Base-by-base conservation (phyloP, 306 rosid genomes). In the Vigna nakashimae region DNA sequence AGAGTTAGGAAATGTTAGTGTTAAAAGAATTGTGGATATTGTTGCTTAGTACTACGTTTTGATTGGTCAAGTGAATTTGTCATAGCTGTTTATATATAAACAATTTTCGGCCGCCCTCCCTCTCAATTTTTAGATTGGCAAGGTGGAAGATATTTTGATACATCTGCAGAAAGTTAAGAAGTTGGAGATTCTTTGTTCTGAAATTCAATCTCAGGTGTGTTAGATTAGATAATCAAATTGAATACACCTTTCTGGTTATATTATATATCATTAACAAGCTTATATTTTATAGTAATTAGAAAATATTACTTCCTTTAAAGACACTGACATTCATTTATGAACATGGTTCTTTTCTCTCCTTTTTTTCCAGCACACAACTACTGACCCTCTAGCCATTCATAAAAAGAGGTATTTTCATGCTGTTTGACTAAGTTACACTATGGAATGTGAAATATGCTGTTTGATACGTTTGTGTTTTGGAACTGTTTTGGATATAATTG, bases 131-230 rank as follows among this genome's bases (percentile, higher is more conserved):
- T 69, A 95, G 99, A 87, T 92, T 73, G 83, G 83, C 67, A 79
- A 18, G 78, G 80, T 95, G 71, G 97, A 90, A 81, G 98, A 91
- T 84, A 60, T 80, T 70, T 82, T 88, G 89, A 85, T 68, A 78
- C 87, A 69, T 77, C 85, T 79, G 56, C 76, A 76, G 88, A 88
- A 88, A 79, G 77, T 83, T 84, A 90, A 82, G 83, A 88, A 88
- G 82, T 83, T 74, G 48, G 92, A 88, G 81, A 77, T 77, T 42
- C 82, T 95, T 49, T 81, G 88, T 85, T 86, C 92, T 64, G 91
- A 84, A 71, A 82, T 92, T 80, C 89, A 81, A 67, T 87, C 91
- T 77, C 91, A 92, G 98, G 98, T 95, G 57, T 87, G 84, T 71
- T 76, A 65, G 65, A 77, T 79, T 70, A 43, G 75, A 80, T 71